Base-by-base conservation (phyloP, 331 rosid species). In the Malus hybrid region DNA sequence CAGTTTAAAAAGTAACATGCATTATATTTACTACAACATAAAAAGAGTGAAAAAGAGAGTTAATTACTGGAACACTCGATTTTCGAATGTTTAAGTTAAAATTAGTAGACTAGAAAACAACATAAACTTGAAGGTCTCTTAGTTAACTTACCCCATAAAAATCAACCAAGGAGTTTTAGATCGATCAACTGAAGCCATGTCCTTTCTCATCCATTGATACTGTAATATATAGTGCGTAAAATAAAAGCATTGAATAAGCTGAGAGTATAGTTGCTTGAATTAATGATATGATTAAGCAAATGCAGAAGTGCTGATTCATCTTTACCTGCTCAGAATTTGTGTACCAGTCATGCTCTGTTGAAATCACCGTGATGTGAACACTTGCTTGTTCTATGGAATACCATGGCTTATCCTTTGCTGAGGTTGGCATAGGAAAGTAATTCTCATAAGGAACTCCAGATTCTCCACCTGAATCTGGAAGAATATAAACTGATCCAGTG, bases 391-490 rank as follows among this genome's bases (percentile, higher is more conserved):
- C 94, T 71, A 88, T 90, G 20, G 97, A 91, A 80, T 90, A 93
- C 98, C 97, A 93, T 77, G 98, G 97, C 67, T 91, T 84, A 79
- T 93, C 97, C 81, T 87, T 88, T 69, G 74, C 93, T 31, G 63
- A 7, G 61, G 80, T 86, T 76, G 98, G 97, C 98, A 93, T 93
- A 27, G 81, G 90, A 80, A 88, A 91, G 65, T 91, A 91, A 54
- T 93, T 83, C 80, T 93, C 96, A 15, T 93, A 93, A 11, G 98
- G 88, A 46, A 93, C 91, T 66, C 98, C 96, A 85, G 90, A 86
- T 86, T 93, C 97, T 20, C 98, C 97, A 3, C 98, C 97, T 44
- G 96, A 91, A 70, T 93, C 97, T 6, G 97, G 89, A 3, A 87
- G 72, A 16, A 32, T 0, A 79, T 90, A 90, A 36, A 87, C 80